Evolutionary conservation across 1,139 yeast species (phyloP).

Genomic region (Geotrichum aggregatum): DNA sequence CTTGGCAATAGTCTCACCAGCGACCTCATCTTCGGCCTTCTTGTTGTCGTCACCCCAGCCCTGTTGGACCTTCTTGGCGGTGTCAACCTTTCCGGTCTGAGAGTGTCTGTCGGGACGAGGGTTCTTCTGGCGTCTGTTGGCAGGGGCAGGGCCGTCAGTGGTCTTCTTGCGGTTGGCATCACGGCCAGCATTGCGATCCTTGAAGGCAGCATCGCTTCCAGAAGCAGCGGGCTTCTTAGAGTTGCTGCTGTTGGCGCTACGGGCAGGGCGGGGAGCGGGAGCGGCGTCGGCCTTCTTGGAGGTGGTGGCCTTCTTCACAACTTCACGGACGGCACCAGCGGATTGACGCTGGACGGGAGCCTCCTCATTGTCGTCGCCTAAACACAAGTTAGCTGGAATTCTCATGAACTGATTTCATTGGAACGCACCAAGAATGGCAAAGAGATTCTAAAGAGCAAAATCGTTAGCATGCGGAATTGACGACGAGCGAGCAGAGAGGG

Average conservation of each 20-base stretch:
- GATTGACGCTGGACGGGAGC: constrained; percentile 33
- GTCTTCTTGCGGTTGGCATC: constrained; percentile 58
- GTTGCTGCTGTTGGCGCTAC: constrained; percentile 36
- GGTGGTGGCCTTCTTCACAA: constrained; percentile 77
- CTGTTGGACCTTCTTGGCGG: constrained; percentile 76
- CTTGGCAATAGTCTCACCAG: constrained; percentile 59
- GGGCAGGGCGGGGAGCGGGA: constrained; percentile 60
- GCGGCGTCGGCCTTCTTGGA: constrained; percentile 85
- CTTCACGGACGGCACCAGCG: constrained; percentile 58
- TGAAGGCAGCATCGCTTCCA: constrained; percentile 89
- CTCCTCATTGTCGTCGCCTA: constrained; percentile 77
- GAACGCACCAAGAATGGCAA: constrained; percentile 31
- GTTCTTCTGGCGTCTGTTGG: constrained; percentile 46
- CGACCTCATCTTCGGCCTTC: constrained; percentile 57
- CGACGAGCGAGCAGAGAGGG: not conserved
- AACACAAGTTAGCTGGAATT: not conserved
- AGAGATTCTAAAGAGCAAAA: constrained; percentile 29
- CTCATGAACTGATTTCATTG: not conserved
- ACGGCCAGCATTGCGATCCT: constrained; percentile 62
- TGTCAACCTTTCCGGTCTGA: constrained; percentile 76
- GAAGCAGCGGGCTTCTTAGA: constrained; percentile 49
- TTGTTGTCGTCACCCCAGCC: constrained; percentile 77
- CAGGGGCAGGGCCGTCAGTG: constrained; percentile 54
- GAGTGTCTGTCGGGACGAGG: constrained; percentile 76
- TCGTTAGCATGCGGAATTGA: not conserved